Conservation (phyloP, 768 basidiomycete species). For the Rhodotorula sphaerocarpa region DNA sequence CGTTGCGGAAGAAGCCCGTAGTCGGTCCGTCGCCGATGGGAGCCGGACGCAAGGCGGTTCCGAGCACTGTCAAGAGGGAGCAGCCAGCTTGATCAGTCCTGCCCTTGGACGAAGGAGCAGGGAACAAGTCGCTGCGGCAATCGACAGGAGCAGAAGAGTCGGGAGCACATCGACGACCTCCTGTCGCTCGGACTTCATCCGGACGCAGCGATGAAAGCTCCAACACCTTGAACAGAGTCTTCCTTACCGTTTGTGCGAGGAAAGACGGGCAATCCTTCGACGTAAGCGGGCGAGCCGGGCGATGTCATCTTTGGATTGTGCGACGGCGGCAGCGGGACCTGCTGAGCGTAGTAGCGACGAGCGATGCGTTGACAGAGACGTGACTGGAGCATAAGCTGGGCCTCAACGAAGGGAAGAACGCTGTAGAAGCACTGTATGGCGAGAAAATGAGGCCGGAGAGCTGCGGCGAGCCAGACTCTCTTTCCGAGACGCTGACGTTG, state of each 20-base stretch:
- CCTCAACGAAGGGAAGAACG: too few relatives aligned
- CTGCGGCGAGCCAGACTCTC: too few relatives aligned
- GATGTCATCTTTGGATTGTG: background rate
- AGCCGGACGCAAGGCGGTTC: slow-evolving; percentile 6
- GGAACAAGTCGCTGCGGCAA: too few relatives aligned
- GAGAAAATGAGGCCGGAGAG: background rate
- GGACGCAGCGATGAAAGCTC: too few relatives aligned
- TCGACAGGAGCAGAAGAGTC: too few relatives aligned
- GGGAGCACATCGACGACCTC: too few relatives aligned
- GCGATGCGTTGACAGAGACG: background rate
- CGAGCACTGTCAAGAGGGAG: slow-evolving; percentile 17
- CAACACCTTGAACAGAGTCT: too few relatives aligned
- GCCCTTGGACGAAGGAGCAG: too few relatives aligned
- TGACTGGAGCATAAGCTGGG: background rate
- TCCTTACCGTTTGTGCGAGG: slow-evolving; percentile 1
- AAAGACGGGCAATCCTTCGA: background rate
- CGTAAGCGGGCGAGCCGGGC: background rate
- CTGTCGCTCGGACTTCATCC: too few relatives aligned
- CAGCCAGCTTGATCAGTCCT: too few relatives aligned
- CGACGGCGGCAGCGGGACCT: slow-evolving; percentile 1
- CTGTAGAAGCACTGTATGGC: too few relatives aligned
- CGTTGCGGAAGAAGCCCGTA: slow-evolving; percentile 33
- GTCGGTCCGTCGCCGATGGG: slow-evolving; percentile 6
- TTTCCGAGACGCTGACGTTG: too few relatives aligned
- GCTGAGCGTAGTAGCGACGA: background rate